Conservation (phyloP, 495 filamentous ascomycete species). For the Lasiosphaeris hirsuta region DNA sequence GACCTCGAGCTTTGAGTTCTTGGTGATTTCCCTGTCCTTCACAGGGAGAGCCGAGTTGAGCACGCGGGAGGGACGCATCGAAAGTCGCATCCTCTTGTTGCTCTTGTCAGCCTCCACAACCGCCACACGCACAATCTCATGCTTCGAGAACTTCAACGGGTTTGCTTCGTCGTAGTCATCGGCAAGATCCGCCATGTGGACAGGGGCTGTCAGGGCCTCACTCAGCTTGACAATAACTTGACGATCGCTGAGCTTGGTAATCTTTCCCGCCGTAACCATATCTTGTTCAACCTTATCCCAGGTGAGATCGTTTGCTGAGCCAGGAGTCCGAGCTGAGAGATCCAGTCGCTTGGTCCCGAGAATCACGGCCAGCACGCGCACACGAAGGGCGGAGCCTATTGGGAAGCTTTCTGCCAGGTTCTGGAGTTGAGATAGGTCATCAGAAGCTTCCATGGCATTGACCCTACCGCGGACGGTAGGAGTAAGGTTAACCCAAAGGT, state of each 20-base stretch:
- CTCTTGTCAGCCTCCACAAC: conserved; percentile 73
- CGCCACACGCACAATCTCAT: conserved; percentile 81
- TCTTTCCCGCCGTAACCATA: conserved; percentile 74
- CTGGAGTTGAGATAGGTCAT: conserved; percentile 72
- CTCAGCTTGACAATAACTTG: conserved; percentile 82
- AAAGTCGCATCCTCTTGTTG: conserved; percentile 80
- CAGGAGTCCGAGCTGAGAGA: conserved; percentile 65
- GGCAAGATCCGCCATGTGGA: conserved; percentile 72
- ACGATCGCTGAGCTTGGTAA: conserved; percentile 82
- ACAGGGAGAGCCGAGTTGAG: conserved; percentile 81
- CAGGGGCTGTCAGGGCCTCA: conserved; percentile 66
- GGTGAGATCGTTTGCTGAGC: conserved; percentile 52
- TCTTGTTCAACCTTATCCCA: conserved; percentile 67
- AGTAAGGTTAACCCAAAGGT: conserved; percentile 83
- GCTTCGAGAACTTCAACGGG: conserved; percentile 60
- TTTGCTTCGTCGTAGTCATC: conserved; percentile 81
- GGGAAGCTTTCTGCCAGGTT: conserved; percentile 83
- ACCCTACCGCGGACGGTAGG: conserved; percentile 88
- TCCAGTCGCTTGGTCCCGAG: conserved; percentile 70
- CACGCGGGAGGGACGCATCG: conserved; percentile 80
- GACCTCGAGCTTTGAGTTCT: conserved; percentile 63
- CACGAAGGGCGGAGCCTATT: conserved; percentile 76
- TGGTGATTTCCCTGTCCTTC: conserved; percentile 73
- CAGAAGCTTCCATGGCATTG: conserved; percentile 73
- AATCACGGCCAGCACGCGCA: conserved; percentile 74